These are phyloP conservation scores for Cordyceps militaris DNA, from an alignment of 2,329 filamentous ascomycete genomes.

Conservation along the genomic window DNA sequence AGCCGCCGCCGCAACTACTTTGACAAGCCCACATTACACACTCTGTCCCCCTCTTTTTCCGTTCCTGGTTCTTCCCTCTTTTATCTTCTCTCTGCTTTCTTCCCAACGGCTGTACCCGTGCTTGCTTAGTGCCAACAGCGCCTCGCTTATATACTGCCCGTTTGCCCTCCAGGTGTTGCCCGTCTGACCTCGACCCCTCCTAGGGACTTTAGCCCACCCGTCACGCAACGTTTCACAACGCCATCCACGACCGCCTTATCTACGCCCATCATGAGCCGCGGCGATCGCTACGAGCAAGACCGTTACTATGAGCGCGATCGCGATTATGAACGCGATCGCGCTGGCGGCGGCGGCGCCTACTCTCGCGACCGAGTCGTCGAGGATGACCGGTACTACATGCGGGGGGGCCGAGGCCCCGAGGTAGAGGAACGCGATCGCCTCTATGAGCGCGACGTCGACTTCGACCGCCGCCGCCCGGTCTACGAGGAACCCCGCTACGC, in stretches of 20 bases:
- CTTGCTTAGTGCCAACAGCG: not conserved
- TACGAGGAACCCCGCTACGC: conserved; percentile 45
- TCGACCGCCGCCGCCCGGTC: conserved; percentile 36
- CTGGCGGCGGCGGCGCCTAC: not conserved
- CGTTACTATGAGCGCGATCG: conserved; percentile 35
- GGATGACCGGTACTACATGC: conserved; percentile 42
- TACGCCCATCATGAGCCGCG: conserved; percentile 10
- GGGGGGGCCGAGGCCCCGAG: conserved; percentile 36
- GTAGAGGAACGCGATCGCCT: conserved; percentile 38
- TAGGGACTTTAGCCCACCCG: not conserved
- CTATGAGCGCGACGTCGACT: conserved; percentile 33
- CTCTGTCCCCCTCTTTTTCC: not conserved
- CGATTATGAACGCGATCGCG: conserved; percentile 39
- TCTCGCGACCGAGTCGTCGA: conserved; percentile 38
- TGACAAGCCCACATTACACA: not conserved
- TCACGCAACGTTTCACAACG: not conserved
- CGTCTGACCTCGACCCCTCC: not conserved
- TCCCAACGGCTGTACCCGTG: not conserved
- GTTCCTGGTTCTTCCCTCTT: not conserved
- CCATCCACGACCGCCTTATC: not conserved
- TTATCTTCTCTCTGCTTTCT: not conserved
- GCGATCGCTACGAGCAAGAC: conserved; percentile 13
- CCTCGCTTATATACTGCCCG: not conserved
- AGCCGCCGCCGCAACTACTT: not conserved
- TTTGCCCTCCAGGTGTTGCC: not conserved